Evolutionary conservation across 1,139 yeast genomes (phyloP).

Genomic region (Scheffersomyces parashehatae): DNA sequence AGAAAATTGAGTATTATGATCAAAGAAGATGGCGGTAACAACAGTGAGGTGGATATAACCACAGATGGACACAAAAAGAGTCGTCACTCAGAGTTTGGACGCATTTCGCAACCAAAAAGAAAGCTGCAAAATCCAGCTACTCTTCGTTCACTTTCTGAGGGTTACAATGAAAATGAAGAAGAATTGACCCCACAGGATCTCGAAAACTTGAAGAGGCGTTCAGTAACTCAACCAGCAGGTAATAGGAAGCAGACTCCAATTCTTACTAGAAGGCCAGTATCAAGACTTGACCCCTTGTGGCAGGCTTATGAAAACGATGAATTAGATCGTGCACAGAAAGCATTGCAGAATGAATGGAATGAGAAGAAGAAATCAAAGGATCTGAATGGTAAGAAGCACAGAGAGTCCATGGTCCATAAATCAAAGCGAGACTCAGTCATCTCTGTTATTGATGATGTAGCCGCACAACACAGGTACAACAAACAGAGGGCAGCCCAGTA

Average conservation of each 20-base stretch:
- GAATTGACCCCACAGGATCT: slow-evolving; percentile 43
- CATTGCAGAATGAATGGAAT: slow-evolving; percentile 39
- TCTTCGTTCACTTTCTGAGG: slow-evolving; percentile 43
- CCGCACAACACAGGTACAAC: not conserved
- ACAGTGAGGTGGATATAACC: slow-evolving; percentile 34
- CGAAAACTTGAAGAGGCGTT: slow-evolving; percentile 45
- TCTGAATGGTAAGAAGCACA: slow-evolving; percentile 21
- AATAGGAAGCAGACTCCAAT: slow-evolving; percentile 43
- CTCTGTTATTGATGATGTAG: slow-evolving; percentile 25
- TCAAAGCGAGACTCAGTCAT: slow-evolving; percentile 12
- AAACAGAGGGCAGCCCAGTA: not conserved
- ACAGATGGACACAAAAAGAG: slow-evolving; percentile 10
- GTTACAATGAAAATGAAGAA: slow-evolving; percentile 21
- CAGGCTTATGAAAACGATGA: slow-evolving; percentile 51
- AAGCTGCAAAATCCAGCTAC: slow-evolving; percentile 26
- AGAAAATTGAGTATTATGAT: slow-evolving; percentile 42
- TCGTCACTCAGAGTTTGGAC: too few relatives aligned
- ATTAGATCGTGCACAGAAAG: slow-evolving; percentile 45
- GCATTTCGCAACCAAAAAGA: slow-evolving; percentile 41
- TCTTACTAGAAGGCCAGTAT: slow-evolving; percentile 61
- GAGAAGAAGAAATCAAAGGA: slow-evolving; percentile 16
- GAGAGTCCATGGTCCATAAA: slow-evolving; percentile 39
- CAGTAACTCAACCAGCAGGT: slow-evolving; percentile 47
- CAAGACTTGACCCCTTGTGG: slow-evolving; percentile 68
- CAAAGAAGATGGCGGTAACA: slow-evolving; percentile 26